phyloP scores from a whole-genome alignment of 768 basidiomycete species.

The Rhizopogon vulgaris region DNA sequence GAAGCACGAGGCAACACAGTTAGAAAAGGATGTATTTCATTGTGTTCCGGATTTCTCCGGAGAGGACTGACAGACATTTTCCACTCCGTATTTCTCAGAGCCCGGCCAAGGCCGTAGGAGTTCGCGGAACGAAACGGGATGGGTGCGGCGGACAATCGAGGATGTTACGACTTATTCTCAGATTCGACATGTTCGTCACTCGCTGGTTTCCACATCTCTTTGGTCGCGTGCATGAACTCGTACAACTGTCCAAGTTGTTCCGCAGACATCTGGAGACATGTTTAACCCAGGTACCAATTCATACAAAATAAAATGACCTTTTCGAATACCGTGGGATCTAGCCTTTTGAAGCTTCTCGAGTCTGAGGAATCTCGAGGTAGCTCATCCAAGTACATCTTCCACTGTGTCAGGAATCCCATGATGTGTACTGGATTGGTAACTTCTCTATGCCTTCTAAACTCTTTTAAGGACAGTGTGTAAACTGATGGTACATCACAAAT shows the following conservation, averaged over 20 bases:
- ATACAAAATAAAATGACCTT: conserved; percentile 44
- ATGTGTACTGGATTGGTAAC: conserved; percentile 84
- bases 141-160: neutral
- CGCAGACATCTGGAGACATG: conserved; percentile 60
- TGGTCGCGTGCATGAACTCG: conserved; percentile 89
- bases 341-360: conserved; percentile 47
- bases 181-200: conserved; percentile 10
- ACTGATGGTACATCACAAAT: neutral
- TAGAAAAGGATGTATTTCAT: neutral
- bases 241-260: conserved; percentile 93
- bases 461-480: conserved; percentile 31
- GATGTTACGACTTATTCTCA: neutral
- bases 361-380: conserved; percentile 42
- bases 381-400: conserved; percentile 88
- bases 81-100: neutral
- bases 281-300: neutral
- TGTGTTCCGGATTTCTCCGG: neutral
- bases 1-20: neutral
- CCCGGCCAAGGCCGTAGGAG: neutral
- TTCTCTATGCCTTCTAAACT: conserved; percentile 79
- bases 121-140: neutral
- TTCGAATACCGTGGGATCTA: conserved; percentile 69
- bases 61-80: neutral
- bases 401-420: conserved; percentile 92
- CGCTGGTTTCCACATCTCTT: conserved; percentile 76